Evolutionary conservation across 306 rosid genomes (phyloP).

Genomic region (apple (Malus domestica)): ASM211411v1 NC_041798.1:32130501-32131000

Average conservation of each 20-base stretch:
- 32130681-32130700: background rate
- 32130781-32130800: background rate
- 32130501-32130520: background rate
- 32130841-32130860: background rate
- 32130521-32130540: conserved; percentile 5
- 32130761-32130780: too few species aligned
- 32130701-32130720: background rate
- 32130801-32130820: background rate
- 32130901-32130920: background rate
- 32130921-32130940: background rate
- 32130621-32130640: background rate
- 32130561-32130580: conserved; percentile 2
- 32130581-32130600: conserved; percentile 38
- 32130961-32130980: too few species aligned
- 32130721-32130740: background rate
- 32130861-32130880: background rate
- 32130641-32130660: background rate
- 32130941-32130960: too few species aligned
- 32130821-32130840: too few species aligned
- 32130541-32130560: conserved; percentile 1
- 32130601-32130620: background rate
- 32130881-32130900: background rate
- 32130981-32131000: too few species aligned
- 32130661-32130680: background rate
- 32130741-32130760: background rate